These are phyloP conservation scores for Fusarium liriodendri DNA, from an alignment of 2,329 filamentous ascomycete genomes.

Conservation along the genomic window DNA sequence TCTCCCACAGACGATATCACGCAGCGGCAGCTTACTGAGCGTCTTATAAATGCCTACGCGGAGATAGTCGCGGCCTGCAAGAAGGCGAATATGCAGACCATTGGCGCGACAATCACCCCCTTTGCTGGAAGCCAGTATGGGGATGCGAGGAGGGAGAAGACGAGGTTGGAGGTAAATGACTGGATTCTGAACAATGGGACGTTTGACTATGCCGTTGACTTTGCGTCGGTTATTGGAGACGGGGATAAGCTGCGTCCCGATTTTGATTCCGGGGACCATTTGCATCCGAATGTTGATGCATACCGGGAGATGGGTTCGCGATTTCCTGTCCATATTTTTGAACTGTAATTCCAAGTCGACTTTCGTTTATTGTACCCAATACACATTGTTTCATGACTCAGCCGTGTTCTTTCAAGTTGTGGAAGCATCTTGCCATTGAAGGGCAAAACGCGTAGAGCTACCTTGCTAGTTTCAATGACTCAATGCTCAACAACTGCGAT, in stretches of 20 bases:
- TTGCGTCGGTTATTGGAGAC: slow-evolving; percentile 18
- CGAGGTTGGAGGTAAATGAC: slow-evolving; percentile 17
- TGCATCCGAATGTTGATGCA: slow-evolving; percentile 26
- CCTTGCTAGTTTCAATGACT: background rate
- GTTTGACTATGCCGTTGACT: slow-evolving; percentile 27
- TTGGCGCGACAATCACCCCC: slow-evolving; percentile 22
- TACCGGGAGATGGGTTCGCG: slow-evolving; percentile 19
- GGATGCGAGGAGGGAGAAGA: slow-evolving; percentile 8
- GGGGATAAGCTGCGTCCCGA: slow-evolving; percentile 21
- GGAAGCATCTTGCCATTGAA: background rate
- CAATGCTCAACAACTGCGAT: background rate
- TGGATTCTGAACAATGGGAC: slow-evolving; percentile 23
- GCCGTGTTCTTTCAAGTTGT: background rate
- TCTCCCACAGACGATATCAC: slow-evolving; percentile 13
- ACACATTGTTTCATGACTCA: background rate
- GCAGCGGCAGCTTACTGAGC: background rate
- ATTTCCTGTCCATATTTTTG: slow-evolving; percentile 13
- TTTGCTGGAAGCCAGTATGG: slow-evolving; percentile 28
- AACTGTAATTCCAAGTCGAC: background rate
- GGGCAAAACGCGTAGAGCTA: background rate
- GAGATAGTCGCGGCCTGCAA: slow-evolving; percentile 14
- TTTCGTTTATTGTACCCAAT: background rate
- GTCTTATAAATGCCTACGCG: slow-evolving; percentile 8
- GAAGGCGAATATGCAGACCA: background rate
- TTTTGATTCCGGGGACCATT: slow-evolving; percentile 25